Evolutionary conservation across 257 asterid genomes (phyloP).

Genomic region (Mitragyna speciosa): DNA sequence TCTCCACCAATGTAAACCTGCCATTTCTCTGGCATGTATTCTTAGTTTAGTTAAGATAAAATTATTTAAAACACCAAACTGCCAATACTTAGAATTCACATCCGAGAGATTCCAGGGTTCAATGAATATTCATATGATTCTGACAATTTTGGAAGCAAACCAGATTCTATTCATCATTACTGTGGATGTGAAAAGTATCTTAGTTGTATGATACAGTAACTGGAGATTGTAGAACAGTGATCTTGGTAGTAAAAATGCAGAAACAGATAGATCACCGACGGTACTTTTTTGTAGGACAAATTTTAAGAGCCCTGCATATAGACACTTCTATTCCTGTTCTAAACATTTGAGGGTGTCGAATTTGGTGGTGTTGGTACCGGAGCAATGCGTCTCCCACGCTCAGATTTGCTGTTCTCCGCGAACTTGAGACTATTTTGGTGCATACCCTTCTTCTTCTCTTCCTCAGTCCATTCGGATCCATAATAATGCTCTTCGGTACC

Average conservation of each 20-base stretch:
- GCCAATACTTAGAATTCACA: not conserved
- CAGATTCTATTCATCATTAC: not conserved
- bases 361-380: slow-evolving; percentile 37
- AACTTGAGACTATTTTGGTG: slow-evolving; percentile 55
- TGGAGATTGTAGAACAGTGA: too few species aligned
- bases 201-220: too few species aligned
- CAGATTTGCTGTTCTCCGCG: slow-evolving; percentile 58
- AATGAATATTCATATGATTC: not conserved
- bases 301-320: too few species aligned
- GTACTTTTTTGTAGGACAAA: too few species aligned
- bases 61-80: not conserved
- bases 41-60: not conserved
- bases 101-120: not conserved
- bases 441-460: slow-evolving; percentile 47
- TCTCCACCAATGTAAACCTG: not conserved
- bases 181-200: too few species aligned
- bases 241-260: too few species aligned
- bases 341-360: slow-evolving; percentile 36
- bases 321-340: not conserved
- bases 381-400: slow-evolving; percentile 51
- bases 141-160: not conserved
- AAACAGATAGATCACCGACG: too few species aligned
- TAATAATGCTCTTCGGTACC: slow-evolving; percentile 42
- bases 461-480: slow-evolving; percentile 32
- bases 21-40: not conserved